A percentile compares a stretch with the other conserved stretches of the same genome.
Conservation (phyloP, 306 rosid genomes). For the Carpinus viminea region DNA sequence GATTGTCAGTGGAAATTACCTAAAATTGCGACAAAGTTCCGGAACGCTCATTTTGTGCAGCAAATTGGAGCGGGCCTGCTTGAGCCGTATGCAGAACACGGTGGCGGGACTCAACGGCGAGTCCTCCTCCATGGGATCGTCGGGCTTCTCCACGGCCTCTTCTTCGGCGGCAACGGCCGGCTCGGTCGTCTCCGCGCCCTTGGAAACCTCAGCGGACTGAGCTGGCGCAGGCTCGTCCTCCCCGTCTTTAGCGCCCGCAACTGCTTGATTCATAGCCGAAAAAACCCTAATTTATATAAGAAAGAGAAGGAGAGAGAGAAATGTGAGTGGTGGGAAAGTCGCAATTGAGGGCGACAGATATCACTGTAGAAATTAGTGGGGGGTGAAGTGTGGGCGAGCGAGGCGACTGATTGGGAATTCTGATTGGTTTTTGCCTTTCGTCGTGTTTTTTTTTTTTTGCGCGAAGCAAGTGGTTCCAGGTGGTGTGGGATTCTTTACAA, state of each 20-base stretch:
- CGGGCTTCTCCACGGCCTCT: slow-evolving; percentile 25
- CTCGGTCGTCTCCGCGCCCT: slow-evolving; percentile 48
- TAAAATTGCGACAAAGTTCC: slow-evolving; percentile 91
- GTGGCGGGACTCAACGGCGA: slow-evolving; percentile 57
- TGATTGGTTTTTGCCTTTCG: slow-evolving; percentile 17
- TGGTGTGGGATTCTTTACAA: background rate
- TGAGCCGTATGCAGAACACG: slow-evolving; percentile 72
- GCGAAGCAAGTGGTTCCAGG: slow-evolving; percentile 28
- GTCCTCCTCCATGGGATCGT: slow-evolving; percentile 77
- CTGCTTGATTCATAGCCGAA: slow-evolving; percentile 63
- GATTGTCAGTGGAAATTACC: slow-evolving; percentile 39
- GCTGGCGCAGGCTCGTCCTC: slow-evolving; percentile 62
- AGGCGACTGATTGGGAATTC: slow-evolving; percentile 1
- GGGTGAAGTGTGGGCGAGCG: slow-evolving; percentile 39
- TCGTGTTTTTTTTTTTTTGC: background rate
- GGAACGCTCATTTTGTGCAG: slow-evolving; percentile 86
- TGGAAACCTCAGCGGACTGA: slow-evolving; percentile 36
- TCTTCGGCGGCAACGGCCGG: slow-evolving; percentile 36
- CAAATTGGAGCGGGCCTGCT: slow-evolving; percentile 72
- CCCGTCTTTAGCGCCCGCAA: slow-evolving; percentile 49
- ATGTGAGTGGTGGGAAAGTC: slow-evolving; percentile 86
- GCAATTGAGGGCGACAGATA: slow-evolving; percentile 96
- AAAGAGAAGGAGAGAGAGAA: slow-evolving; percentile 27
- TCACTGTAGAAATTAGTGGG: slow-evolving; percentile 59
- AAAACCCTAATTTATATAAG: slow-evolving; percentile 59